Evolutionary conservation across 345 rosid genomes (phyloP).

Genomic region (Atalantia buxifolia): DNA sequence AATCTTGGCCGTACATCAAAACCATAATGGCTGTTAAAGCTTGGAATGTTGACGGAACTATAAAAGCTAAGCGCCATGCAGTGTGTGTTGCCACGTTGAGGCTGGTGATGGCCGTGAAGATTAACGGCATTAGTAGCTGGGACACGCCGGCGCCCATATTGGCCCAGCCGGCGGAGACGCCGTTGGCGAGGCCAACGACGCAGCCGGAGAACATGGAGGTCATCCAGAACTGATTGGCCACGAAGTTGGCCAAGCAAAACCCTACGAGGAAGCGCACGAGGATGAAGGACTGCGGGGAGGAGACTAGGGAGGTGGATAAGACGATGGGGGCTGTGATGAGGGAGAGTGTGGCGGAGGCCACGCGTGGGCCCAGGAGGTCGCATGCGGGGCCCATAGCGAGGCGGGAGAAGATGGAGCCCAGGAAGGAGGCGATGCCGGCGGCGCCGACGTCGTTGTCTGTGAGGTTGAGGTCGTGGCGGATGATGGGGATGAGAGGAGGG

Average conservation of each 20-base stretch:
- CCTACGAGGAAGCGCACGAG: conserved; percentile 64
- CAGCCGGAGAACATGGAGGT: conserved; percentile 71
- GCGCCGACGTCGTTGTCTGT: conserved; percentile 41
- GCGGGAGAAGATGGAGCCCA: conserved; percentile 82
- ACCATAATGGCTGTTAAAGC: conserved; percentile 47
- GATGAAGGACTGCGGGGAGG: conserved; percentile 52
- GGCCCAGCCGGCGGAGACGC: conserved; percentile 85
- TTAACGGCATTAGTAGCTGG: conserved; percentile 71
- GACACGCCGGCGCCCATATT: conserved; percentile 67
- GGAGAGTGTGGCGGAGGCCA: conserved; percentile 66
- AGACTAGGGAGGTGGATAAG: conserved; percentile 45
- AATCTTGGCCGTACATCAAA: conserved; percentile 55
- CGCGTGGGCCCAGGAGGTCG: conserved; percentile 67
- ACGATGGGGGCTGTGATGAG: conserved; percentile 61
- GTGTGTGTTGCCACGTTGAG: conserved; percentile 21
- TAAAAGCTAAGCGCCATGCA: conserved; percentile 68
- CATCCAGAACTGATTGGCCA: conserved; percentile 93
- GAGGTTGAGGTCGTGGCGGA: conserved; percentile 59
- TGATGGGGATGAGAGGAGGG: conserved; percentile 74
- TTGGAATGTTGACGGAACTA: conserved; percentile 62
- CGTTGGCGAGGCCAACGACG: conserved; percentile 75
- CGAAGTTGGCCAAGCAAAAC: conserved; percentile 73
- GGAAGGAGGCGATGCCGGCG: conserved; percentile 72
- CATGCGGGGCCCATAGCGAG: conserved; percentile 83
- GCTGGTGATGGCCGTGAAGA: conserved; percentile 30